A percentile compares a stretch with the other conserved stretches of the same genome.
These are phyloP conservation scores for Sporothrix phasma DNA, from an alignment of 2,329 filamentous ascomycete species.

Conservation along the genomic window DNA sequence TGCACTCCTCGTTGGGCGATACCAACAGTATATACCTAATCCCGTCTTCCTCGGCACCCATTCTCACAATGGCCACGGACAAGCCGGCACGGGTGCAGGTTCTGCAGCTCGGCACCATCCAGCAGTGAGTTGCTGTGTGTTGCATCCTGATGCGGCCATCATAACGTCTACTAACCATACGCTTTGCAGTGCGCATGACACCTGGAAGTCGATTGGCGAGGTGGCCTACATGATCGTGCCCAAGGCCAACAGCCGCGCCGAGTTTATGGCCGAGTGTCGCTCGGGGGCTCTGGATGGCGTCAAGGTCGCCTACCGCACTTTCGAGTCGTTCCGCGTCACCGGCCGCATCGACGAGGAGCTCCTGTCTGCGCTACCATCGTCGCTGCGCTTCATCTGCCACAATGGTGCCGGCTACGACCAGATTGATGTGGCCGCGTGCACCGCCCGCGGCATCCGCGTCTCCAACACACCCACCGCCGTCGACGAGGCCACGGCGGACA, in stretches of 20 bases:
- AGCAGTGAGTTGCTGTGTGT: slow-evolving; percentile 36
- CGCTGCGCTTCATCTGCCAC: slow-evolving; percentile 49
- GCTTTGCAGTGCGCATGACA: slow-evolving; percentile 47
- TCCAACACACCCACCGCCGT: slow-evolving; percentile 76
- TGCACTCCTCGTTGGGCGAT: too few relatives aligned
- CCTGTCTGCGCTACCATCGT: slow-evolving; percentile 45
- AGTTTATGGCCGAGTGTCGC: slow-evolving; percentile 17
- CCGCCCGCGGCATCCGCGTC: slow-evolving; percentile 53
- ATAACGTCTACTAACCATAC: not conserved
- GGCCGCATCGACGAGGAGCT: slow-evolving; percentile 63
- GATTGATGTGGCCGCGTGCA: slow-evolving; percentile 64
- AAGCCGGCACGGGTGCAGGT: slow-evolving; percentile 33
- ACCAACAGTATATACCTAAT: too few relatives aligned
- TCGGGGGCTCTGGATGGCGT: slow-evolving; percentile 17
- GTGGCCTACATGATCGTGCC: slow-evolving; percentile 53
- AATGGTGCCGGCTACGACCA: slow-evolving; percentile 78
- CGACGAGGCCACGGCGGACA: slow-evolving; percentile 75
- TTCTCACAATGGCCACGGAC: slow-evolving; percentile 19
- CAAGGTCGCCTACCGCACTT: slow-evolving; percentile 46
- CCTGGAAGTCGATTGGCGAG: slow-evolving; percentile 51
- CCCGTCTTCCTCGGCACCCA: too few relatives aligned
- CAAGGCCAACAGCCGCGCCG: slow-evolving; percentile 11
- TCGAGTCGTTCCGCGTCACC: slow-evolving; percentile 52
- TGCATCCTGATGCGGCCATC: too few relatives aligned
- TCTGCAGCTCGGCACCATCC: slow-evolving; percentile 52